Evolutionary conservation across 352 stramenopile species (phyloP), one percentile per base, ranked within the genome.

Genomic region (Phytophthora boehmeriae): DNA sequence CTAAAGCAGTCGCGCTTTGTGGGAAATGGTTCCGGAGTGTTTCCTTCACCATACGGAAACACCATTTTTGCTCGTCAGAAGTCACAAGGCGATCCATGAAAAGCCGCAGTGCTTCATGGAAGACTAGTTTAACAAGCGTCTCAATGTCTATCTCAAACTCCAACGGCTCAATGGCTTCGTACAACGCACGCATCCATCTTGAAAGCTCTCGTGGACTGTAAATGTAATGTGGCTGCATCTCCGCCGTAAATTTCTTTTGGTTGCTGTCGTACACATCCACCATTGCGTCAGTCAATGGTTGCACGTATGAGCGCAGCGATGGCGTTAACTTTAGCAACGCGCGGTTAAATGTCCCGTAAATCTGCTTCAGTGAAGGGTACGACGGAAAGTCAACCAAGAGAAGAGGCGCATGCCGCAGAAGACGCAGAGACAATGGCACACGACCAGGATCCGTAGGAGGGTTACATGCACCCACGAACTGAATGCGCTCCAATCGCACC

Each of bases 271-370:
- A 99, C 8, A 99, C 86, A 57, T 99, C 97, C 28, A 99, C 97
- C 98, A 99, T 99, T 5, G 97, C 97, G 60, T 99, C 93, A 2
- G 98, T 99, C 16, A 99, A 83, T 0, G 93, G 83, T 57, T 98
- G 92, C 11, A 96, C 96, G 68, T 99, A 97, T 38, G 96, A 97
- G 66, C 97, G 97, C 16, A 99, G 78, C 28, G 97, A 97, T 28
- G 98, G 97, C 54, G 99, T 99, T 20, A 99, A 72, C 76, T 99
- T 99, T 51, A 99, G 88, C 49, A 99, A 79, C 19, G 97, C 98
- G 34, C 92, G 91, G 75, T 99, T 99, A 76, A 99, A 99, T n/a
- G 97, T 99, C 42, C 96, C 84, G 72, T 99, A 99, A 68, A 99
- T 99, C 74, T 99, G 97, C 63, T 98, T 93, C 19, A 99, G 71